These are phyloP conservation scores for Carex arenaria DNA, from an alignment of 202 grass and related monocot species.

Conservation along the genomic window DNA sequence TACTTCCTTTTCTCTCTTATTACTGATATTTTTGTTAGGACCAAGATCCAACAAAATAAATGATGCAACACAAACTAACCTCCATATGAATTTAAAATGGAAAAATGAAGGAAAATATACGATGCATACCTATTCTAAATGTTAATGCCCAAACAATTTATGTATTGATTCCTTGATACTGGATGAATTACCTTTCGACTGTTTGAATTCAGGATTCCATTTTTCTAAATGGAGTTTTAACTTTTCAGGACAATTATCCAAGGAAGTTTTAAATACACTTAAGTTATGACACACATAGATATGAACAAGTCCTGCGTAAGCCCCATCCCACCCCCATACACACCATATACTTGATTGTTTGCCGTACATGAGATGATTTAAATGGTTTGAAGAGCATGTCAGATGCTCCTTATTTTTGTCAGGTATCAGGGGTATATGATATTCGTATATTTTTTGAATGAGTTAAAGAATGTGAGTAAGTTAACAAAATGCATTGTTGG, in stretches of 20 bases:
- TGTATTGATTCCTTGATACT: neutral
- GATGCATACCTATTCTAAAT: neutral
- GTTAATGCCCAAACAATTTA: neutral
- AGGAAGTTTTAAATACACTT: neutral
- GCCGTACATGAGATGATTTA: neutral
- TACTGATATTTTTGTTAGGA: neutral
- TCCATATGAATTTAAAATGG: neutral
- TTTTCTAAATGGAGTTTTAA: neutral
- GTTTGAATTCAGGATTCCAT: neutral
- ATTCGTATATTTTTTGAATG: neutral
- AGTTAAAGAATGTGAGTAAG: neutral
- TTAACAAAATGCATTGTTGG: neutral
- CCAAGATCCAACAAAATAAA: neutral
- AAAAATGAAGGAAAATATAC: neutral
- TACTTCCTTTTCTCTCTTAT: neutral
- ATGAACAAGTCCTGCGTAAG: neutral
- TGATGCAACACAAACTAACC: neutral
- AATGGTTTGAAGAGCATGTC: neutral
- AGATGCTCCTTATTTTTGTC: neutral
- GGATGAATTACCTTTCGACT: neutral
- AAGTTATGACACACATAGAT: neutral
- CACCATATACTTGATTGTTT: neutral
- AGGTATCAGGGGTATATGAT: neutral
- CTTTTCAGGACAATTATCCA: neutral
- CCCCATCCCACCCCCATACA: neutral